Base-by-base conservation (phyloP, 192 early-diverging fungal genomes). In the Pecoramyces ruminantium region DNA sequence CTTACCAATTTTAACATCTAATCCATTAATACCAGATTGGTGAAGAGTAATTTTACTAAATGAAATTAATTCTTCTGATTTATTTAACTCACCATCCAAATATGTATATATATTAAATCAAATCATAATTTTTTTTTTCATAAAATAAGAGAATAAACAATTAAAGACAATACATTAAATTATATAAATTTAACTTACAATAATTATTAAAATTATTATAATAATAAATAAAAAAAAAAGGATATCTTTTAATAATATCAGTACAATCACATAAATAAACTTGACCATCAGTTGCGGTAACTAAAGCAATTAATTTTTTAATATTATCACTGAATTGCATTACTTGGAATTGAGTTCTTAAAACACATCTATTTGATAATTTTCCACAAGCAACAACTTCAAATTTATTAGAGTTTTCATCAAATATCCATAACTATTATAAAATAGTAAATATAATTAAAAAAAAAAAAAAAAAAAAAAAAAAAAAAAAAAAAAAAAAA, bases 1-100 rank as follows among this genome's bases (percentile, higher is more conserved):
- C 21, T 80, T 81, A 9, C 78, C 58, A 25, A 81, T 29, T 28
- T 80, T 39, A 2, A 89, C 86, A 78, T 87, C 85, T 40, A 96
- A 40, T 14, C 88, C 86, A 82, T 96, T 95, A n/a, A 96, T 88
- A 21, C 95, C 95, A 13, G 92, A 93, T 86, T 92, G 92, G 28
- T 93, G 92, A 29, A 84, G 83, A 38, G 51, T 80, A 38, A 79
- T 58, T 38, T 83, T 77, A 39, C 77, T 29, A 28, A 78, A 51
- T 6, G 25, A 81, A 38, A 79, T 38, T 78, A 84, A 79, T 84
- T 84, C 84, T 83, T 84, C 14, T 77, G 29, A 28, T 30, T 51
- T 42, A 84, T 38, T 30, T 39, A 78, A 29, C 83, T 86, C 81
- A 84, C 87, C 80, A 85, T 86, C 38, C 83, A 81, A 30, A 82